Percentiles rank a stretch among this genome's conserved stretches.
These are phyloP conservation scores for Senna tora DNA, from an alignment of 306 rosid species.

Conservation along the genomic window DNA sequence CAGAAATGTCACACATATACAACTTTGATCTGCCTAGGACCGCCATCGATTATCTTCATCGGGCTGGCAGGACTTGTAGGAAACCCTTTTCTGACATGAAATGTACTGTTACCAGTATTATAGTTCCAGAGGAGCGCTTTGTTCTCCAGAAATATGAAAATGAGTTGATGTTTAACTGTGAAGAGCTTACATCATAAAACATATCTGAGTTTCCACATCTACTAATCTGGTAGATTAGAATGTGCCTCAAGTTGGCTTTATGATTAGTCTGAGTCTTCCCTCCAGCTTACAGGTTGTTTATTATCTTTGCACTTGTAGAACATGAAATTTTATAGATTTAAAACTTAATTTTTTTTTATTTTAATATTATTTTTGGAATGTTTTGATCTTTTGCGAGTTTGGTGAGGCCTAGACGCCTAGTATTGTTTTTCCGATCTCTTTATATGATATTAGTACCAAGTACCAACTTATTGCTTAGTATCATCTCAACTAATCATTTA, in stretches of 20 bases:
- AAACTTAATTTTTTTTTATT: neutral
- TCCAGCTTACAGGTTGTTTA: slow-evolving; percentile 15
- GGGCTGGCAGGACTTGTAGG: slow-evolving; percentile 94
- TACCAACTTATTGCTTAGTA: neutral
- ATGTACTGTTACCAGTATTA: slow-evolving; percentile 73
- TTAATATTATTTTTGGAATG: neutral
- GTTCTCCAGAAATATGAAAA: slow-evolving; percentile 85
- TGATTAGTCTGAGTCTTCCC: neutral
- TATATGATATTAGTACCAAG: neutral
- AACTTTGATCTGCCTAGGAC: slow-evolving; percentile 84
- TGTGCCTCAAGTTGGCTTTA: slow-evolving; percentile 30
- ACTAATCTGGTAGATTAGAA: slow-evolving; percentile 1
- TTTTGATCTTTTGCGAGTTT: neutral
- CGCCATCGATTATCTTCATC: slow-evolving; percentile 85
- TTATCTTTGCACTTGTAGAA: neutral
- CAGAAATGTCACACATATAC: slow-evolving; percentile 89
- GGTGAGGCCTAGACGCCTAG: slow-evolving; percentile 5
- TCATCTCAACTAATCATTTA: neutral
- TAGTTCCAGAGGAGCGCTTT: slow-evolving; percentile 73
- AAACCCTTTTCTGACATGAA: slow-evolving; percentile 78
- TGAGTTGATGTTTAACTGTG: slow-evolving; percentile 72
- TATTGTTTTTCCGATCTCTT: neutral
- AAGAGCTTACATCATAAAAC: slow-evolving; percentile 57
- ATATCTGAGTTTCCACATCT: slow-evolving; percentile 14
- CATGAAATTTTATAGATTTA: neutral